A percentile compares a stretch with the other conserved stretches of the same genome.
Evolutionary conservation across 441 rosid genomes (phyloP).

Genomic region (Mallotus repandus): DNA sequence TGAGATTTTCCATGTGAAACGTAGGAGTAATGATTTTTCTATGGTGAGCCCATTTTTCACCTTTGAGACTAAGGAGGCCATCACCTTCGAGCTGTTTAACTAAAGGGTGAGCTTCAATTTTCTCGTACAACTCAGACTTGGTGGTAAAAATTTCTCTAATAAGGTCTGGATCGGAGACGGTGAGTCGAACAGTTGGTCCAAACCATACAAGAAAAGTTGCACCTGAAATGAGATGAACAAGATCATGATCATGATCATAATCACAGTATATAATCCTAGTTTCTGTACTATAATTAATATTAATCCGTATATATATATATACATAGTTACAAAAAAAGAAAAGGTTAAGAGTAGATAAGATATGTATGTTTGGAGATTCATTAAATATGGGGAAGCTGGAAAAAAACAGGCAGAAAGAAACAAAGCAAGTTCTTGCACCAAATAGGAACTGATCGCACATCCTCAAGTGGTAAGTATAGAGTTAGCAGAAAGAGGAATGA

Average conservation of each 20-base stretch:
- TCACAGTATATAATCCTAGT: not conserved
- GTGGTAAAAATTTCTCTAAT: slow-evolving; percentile 81
- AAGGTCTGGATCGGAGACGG: slow-evolving; percentile 88
- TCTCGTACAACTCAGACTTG: slow-evolving; percentile 76
- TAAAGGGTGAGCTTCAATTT: slow-evolving; percentile 86
- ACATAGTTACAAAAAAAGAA: not conserved
- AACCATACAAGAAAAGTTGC: slow-evolving; percentile 95
- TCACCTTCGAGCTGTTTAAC: slow-evolving; percentile 94
- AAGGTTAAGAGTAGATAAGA: not conserved
- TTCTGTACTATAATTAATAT: not conserved
- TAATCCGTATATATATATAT: too few relatives aligned
- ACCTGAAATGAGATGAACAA: slow-evolving; percentile 40
- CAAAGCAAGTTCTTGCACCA: slow-evolving; percentile 30
- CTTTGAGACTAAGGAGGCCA: slow-evolving; percentile 87
- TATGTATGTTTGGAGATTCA: not conserved
- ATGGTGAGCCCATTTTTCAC: slow-evolving; percentile 94
- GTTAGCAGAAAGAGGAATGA: slow-evolving; percentile 53
- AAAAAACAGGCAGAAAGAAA: not conserved
- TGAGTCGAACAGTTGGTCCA: slow-evolving; percentile 86
- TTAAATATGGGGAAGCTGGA: not conserved
- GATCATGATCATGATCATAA: not conserved
- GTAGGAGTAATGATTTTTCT: slow-evolving; percentile 79
- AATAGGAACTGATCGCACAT: slow-evolving; percentile 35
- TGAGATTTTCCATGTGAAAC: slow-evolving; percentile 95
- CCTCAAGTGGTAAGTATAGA: slow-evolving; percentile 55